Evolutionary conservation across 805 yeast genomes (phyloP).

Genomic region (Yamadazyma ubonensis): DNA sequence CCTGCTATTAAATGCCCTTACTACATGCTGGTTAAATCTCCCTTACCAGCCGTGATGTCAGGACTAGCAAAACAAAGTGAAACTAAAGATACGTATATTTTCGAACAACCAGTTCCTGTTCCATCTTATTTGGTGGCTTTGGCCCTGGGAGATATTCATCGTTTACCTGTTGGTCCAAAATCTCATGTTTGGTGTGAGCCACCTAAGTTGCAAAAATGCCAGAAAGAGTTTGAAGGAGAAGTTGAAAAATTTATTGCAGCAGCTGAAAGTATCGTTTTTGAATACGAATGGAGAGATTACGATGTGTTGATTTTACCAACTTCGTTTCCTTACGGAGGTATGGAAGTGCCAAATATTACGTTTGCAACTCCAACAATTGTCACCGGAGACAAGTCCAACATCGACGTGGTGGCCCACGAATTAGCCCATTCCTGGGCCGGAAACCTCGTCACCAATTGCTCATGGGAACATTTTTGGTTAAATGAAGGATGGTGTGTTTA

Average conservation of each 20-base stretch:
- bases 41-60: conserved; percentile 69
- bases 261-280: conserved; percentile 74
- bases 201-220: conserved; percentile 59
- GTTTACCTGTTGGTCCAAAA: conserved; percentile 78
- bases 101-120: conserved; percentile 76
- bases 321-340: conserved; percentile 85
- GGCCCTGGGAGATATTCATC: conserved; percentile 76
- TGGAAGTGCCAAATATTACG: conserved; percentile 92
- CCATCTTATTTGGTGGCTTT: conserved; percentile 82
- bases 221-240: conserved; percentile 78
- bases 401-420: conserved; percentile 90
- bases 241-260: conserved; percentile 75
- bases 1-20: conserved; percentile 77
- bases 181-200: conserved; percentile 83
- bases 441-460: conserved; percentile 82
- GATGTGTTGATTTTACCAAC: conserved; percentile 79
- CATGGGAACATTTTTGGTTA: conserved; percentile 94
- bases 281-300: conserved; percentile 82
- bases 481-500: conserved; percentile 97
- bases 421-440: conserved; percentile 94
- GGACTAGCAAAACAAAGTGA: conserved; percentile 48
- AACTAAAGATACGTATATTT: conserved; percentile 25
- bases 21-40: conserved; percentile 57
- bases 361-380: conserved; percentile 88
- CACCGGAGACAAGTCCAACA: conserved; percentile 80